phyloP scores from a whole-genome alignment of 2,329 filamentous ascomycete genomes.

The Aschersonia sp. region DNA sequence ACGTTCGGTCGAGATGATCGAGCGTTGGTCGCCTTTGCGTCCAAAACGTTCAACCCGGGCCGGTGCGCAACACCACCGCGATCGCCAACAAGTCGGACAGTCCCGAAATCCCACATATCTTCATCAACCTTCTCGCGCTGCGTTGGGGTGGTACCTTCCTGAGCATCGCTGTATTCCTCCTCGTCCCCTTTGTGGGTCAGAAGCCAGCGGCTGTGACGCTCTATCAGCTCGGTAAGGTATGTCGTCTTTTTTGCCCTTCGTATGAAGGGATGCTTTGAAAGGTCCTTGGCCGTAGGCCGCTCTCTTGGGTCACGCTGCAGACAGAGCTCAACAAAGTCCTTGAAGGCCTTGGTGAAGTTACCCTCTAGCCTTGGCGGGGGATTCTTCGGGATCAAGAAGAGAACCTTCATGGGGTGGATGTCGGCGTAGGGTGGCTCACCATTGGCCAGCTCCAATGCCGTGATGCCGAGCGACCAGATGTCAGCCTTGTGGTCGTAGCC shows the following conservation, averaged over 20 bases:
- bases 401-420: slow-evolving; percentile 95
- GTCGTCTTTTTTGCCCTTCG: slow-evolving; percentile 85
- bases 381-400: slow-evolving; percentile 94
- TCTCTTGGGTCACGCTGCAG: slow-evolving; percentile 81
- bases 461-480: slow-evolving; percentile 94
- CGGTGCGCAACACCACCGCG: slow-evolving; percentile 41
- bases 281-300: slow-evolving; percentile 70
- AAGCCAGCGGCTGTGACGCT: slow-evolving; percentile 77
- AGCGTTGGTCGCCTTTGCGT: slow-evolving; percentile 67
- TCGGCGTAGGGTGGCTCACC: slow-evolving; percentile 91
- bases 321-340: slow-evolving; percentile 73
- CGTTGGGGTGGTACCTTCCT: slow-evolving; percentile 34
- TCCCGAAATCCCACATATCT: slow-evolving; percentile 98
- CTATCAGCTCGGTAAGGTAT: slow-evolving; percentile 93
- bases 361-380: slow-evolving; percentile 69
- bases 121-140: slow-evolving; percentile 51
- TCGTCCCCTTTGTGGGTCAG: slow-evolving; percentile 61
- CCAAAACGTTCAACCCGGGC: slow-evolving; percentile 55
- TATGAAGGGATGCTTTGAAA: slow-evolving; percentile 83
- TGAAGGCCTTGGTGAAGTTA: slow-evolving; percentile 69
- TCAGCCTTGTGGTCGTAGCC: slow-evolving; percentile 97
- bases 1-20: slow-evolving; percentile 42
- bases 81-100: slow-evolving; percentile 66
- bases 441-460: slow-evolving; percentile 78
- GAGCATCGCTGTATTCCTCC: slow-evolving; percentile 44